Base-by-base conservation (phyloP, 2,329 filamentous ascomycete genomes). In the Botrytis tulipae region DNA sequence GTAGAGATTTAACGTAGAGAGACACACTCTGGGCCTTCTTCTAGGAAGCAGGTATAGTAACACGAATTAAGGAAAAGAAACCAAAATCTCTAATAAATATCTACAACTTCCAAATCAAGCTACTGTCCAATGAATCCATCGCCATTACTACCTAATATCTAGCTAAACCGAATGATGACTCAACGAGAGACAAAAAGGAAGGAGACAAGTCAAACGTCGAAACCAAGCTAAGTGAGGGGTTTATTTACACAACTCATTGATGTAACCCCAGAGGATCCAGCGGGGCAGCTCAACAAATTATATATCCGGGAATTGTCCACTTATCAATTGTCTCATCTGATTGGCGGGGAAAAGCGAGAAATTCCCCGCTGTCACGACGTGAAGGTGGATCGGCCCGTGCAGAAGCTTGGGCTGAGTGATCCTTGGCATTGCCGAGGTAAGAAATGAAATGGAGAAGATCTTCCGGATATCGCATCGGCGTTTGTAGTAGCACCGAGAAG, bases 271-370 rank as follows among this genome's bases (percentile, higher is more conserved):
- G 25, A 68, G 25, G 9, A 57, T 54, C 16, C 40, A 57, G 35
- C 25, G 62, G 62, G 62, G 62, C 61, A 63, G 16, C 62, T 66
- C 62, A 66, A 66, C 62, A 66, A 48, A 66, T 48, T 66, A 35
- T 12, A 8, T 20, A 3, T 20, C 37, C 16, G 61, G 16, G 37
- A 42, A 63, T 29, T 42, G 37, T 10, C 37, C 42, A 14, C 1
- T 66, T 48, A 12, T 12, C 35, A 35, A 48, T 48, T 10, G 32
- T 25, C 44, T 25, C 4, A 10, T 35, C 20, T 66, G 44, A 66
- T 66, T 66, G 62, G 61, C n/a, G 18, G 12, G 20, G 16, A 4
- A 4, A 25, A 48, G 16, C 9, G 10, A 20, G 8, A n/a, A 2
- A n/a, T 40, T 20, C 37, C 60, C 60, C 37, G 37, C 60, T 63